Evolutionary conservation across 2,329 filamentous ascomycete genomes (phyloP).

Genomic region (Anisogramma anomala): DNA sequence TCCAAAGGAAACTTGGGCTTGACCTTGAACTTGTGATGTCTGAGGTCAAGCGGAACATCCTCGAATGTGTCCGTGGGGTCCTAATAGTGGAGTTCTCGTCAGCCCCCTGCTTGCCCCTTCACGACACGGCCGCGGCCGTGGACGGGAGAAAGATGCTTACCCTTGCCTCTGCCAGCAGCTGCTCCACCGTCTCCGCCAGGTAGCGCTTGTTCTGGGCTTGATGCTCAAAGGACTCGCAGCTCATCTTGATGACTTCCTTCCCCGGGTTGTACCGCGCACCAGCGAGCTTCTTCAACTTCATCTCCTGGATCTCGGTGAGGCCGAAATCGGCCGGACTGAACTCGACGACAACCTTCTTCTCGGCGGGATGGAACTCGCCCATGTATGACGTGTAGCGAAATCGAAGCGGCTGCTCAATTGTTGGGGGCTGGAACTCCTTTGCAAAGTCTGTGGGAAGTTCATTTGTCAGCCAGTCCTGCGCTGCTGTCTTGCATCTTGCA

Average conservation of each 20-base stretch:
- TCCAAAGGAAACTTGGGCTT: conserved; percentile 64
- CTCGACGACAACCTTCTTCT: conserved; percentile 88
- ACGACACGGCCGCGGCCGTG: no score
- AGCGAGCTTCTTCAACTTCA: conserved; percentile 78
- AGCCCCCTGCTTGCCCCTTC: background rate
- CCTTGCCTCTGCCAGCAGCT: conserved; percentile 63
- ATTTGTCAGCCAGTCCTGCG: conserved; percentile 15
- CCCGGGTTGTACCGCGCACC: conserved; percentile 81
- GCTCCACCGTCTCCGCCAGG: conserved; percentile 65
- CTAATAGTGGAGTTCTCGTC: conserved; percentile 23
- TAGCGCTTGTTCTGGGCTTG: conserved; percentile 97
- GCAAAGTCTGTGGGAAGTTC: conserved; percentile 58
- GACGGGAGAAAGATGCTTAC: conserved; percentile 24
- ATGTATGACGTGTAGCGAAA: conserved; percentile 97
- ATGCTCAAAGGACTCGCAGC: conserved; percentile 76
- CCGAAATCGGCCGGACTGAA: conserved; percentile 66
- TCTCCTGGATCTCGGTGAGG: conserved; percentile 54
- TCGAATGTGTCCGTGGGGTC: conserved; percentile 71
- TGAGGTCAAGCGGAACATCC: conserved; percentile 79
- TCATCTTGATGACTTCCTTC: conserved; percentile 74
- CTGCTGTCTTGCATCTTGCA: no score
- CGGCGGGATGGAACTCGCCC: conserved; percentile 82
- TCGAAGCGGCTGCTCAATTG: conserved; percentile 58
- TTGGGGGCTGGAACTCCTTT: conserved; percentile 66
- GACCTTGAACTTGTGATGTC: conserved; percentile 64